These are phyloP conservation scores for Colletotrichum noveboracense DNA, from an alignment of 2,329 filamentous ascomycete genomes.

Conservation along the genomic window DNA sequence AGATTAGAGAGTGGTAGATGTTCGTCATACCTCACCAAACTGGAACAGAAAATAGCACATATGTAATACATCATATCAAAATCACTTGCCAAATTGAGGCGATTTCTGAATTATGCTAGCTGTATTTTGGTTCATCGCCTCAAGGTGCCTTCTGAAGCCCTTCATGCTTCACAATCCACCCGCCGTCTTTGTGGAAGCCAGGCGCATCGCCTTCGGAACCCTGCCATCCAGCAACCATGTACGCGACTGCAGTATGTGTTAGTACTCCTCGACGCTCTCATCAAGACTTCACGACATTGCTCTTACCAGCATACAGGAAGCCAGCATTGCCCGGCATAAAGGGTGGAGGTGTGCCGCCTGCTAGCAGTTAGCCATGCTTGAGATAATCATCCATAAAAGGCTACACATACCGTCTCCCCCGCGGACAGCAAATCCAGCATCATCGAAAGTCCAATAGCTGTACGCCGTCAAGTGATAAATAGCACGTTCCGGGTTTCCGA, in stretches of 20 bases:
- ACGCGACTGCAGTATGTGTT: slow-evolving; percentile 30
- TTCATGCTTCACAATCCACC: slow-evolving; percentile 39
- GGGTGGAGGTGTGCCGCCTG: slow-evolving; percentile 31
- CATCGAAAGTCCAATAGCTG: slow-evolving; percentile 46
- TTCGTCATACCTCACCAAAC: fast-evolving
- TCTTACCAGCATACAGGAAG: slow-evolving; percentile 36
- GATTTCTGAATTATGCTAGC: fast-evolving
- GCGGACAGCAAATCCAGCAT: slow-evolving; percentile 38
- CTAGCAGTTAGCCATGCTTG: background rate
- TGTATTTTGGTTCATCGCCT: background rate
- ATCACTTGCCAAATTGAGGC: fast-evolving
- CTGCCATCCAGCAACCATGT: slow-evolving; percentile 32
- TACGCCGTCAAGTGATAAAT: slow-evolving; percentile 45
- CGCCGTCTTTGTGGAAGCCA: slow-evolving; percentile 39
- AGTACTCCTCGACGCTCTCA: background rate
- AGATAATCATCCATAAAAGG: background rate
- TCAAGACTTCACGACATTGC: fast-evolving
- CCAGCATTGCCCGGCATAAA: slow-evolving; percentile 44
- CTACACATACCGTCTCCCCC: slow-evolving; percentile 28
- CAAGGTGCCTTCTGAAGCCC: slow-evolving; percentile 33
- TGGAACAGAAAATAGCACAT: background rate
- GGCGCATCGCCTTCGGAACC: slow-evolving; percentile 30
- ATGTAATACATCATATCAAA: fast-evolving
- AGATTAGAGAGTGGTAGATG: slow-evolving; percentile 70
- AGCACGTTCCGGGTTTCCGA: slow-evolving; percentile 46